Conservation (phyloP, 2,329 filamentous ascomycete genomes). For the Venturia aucupariae region DNA sequence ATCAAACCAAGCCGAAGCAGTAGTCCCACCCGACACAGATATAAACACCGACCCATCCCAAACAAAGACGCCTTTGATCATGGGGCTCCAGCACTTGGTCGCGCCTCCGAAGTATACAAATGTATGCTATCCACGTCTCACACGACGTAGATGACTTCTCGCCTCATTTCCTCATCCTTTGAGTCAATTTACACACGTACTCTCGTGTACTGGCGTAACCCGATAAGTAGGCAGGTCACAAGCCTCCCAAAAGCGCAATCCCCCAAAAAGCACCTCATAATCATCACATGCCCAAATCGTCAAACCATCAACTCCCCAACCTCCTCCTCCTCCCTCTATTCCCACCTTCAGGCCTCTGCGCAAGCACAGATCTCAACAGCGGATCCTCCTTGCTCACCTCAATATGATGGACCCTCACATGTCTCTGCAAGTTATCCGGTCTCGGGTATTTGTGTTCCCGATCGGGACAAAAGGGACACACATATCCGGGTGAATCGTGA, state of each 20-base stretch:
- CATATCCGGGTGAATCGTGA: constrained; percentile 87
- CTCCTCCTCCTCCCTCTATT: constrained; percentile 41
- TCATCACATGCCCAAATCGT: too few relatives aligned
- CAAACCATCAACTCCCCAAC: constrained; percentile 5
- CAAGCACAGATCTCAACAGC: constrained; percentile 68
- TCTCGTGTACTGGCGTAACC: too few relatives aligned
- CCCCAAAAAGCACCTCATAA: not conserved
- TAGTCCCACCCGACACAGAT: too few relatives aligned
- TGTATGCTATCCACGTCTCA: not conserved
- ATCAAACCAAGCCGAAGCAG: not conserved
- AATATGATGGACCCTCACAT: constrained; percentile 84
- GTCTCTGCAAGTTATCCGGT: constrained; percentile 91
- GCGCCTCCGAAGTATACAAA: not conserved
- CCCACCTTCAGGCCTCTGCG: constrained; percentile 74
- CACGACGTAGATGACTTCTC: not conserved
- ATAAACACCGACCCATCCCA: not conserved
- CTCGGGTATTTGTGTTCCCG: constrained; percentile 89
- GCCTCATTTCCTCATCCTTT: not conserved
- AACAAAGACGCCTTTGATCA: not conserved
- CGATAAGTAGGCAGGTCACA: too few relatives aligned
- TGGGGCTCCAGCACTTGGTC: constrained; percentile 4
- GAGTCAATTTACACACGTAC: too few relatives aligned
- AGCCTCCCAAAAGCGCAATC: not conserved
- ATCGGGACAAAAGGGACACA: constrained; percentile 92
- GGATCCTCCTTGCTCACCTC: constrained; percentile 88